Evolutionary conservation across 441 rosid species (phyloP).

Genomic region (Adansonia grandidieri): DNA sequence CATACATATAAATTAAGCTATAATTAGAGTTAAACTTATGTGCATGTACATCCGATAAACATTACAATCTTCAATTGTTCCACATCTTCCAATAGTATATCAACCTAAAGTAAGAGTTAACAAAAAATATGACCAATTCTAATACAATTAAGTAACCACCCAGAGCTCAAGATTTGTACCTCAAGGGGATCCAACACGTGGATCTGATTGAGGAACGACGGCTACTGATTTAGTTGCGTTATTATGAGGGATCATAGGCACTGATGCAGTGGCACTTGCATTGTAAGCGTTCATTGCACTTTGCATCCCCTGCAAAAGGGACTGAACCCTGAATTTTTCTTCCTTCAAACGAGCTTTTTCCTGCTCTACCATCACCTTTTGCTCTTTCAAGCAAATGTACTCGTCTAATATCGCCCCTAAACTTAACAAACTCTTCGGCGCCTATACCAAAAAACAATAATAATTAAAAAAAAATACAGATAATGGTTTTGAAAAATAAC

Average conservation of each 20-base stretch:
- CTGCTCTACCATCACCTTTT: constrained; percentile 61
- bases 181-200: constrained; percentile 37
- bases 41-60: neutral
- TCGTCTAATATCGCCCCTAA: constrained; percentile 67
- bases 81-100: neutral
- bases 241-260: constrained; percentile 37
- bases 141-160: neutral
- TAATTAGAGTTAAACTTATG: neutral
- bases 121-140: neutral
- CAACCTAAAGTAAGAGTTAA: neutral
- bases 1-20: neutral
- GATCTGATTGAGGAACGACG: constrained; percentile 37
- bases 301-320: constrained; percentile 76
- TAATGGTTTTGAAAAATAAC: neutral
- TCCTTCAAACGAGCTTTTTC: constrained; percentile 65
- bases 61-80: neutral
- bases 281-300: constrained; percentile 72
- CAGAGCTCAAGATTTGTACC: constrained; percentile 41
- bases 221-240: constrained; percentile 26
- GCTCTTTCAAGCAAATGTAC: constrained; percentile 70
- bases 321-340: constrained; percentile 64
- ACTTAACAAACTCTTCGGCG: constrained; percentile 73
- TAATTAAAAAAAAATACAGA: neutral
- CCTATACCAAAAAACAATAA: constrained; percentile 35
- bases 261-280: constrained; percentile 33